phyloP scores from a whole-genome alignment of 2,329 filamentous ascomycete species.

The Colletotrichum incanum region DNA sequence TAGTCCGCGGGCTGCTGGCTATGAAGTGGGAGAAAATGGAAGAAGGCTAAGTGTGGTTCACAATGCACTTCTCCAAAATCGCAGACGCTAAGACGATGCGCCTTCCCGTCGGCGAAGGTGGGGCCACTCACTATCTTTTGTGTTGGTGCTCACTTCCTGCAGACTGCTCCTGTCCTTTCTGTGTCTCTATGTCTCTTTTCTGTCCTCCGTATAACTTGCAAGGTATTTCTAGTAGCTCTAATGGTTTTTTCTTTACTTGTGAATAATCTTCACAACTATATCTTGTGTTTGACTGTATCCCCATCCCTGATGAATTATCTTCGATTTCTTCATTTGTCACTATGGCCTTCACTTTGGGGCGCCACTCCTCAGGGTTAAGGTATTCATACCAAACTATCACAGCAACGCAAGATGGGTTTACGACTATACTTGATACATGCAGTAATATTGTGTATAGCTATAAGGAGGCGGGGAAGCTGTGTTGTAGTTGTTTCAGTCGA shows the following conservation, averaged over 20 bases:
- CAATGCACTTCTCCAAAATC: slow-evolving; percentile 19
- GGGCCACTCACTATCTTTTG: slow-evolving; percentile 2
- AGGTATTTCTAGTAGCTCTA: no score
- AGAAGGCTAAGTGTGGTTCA: slow-evolving; percentile 4
- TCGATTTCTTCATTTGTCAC: background rate
- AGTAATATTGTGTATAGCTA: no score
- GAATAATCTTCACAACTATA: no score
- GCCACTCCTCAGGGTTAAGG: background rate
- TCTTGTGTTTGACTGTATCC: background rate
- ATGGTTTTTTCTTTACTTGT: no score
- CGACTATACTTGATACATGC: background rate
- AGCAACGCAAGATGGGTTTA: background rate
- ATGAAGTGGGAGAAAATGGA: background rate
- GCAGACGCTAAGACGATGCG: slow-evolving; percentile 30
- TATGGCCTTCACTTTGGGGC: background rate
- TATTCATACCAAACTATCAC: background rate
- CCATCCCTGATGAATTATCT: background rate
- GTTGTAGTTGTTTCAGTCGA: background rate
- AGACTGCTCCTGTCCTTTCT: background rate
- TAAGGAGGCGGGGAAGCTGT: no score
- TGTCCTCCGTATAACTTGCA: background rate
- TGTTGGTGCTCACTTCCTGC: background rate
- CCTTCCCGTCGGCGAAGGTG: slow-evolving; percentile 22
- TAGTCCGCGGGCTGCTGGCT: slow-evolving; percentile 19
- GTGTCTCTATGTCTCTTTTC: background rate